phyloP scores from a whole-genome alignment of 2,329 filamentous ascomycete species.

The Madurella mycetomatis region DNA sequence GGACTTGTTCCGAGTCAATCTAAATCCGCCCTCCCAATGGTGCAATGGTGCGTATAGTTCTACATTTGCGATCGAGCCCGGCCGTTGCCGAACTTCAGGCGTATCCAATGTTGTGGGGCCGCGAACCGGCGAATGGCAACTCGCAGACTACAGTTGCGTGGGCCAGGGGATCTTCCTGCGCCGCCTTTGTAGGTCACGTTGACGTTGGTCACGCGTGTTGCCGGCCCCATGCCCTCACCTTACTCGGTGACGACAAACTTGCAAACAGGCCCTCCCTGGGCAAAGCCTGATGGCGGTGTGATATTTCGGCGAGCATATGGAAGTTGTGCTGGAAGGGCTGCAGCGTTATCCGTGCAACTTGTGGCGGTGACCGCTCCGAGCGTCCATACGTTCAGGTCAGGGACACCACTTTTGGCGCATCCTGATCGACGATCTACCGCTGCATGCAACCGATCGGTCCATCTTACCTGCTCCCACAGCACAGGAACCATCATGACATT shows the following conservation, averaged over 20 bases:
- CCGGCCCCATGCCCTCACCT: constrained; percentile 4
- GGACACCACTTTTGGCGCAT: not conserved
- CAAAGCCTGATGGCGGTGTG: not conserved
- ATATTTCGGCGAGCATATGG: not conserved
- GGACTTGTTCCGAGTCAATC: not conserved
- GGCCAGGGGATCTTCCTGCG: not conserved
- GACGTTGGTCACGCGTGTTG: constrained; percentile 11
- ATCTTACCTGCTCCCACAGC: not conserved
- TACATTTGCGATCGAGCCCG: too few relatives aligned
- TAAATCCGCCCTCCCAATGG: not conserved
- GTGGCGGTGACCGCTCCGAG: not conserved
- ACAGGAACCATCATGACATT: not conserved
- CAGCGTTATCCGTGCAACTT: not conserved
- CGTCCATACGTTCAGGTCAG: not conserved
- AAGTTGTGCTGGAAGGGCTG: not conserved
- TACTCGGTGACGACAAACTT: constrained; percentile 1
- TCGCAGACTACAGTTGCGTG: not conserved
- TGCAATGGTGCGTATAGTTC: too few relatives aligned
- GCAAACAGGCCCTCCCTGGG: not conserved
- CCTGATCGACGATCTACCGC: not conserved
- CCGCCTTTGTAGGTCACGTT: constrained; percentile 6
- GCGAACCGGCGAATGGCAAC: not conserved
- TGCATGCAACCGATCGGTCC: not conserved
- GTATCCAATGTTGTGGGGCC: too few relatives aligned
- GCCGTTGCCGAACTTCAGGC: too few relatives aligned